Conservation (phyloP, 2,329 filamentous ascomycete genomes). For the Laburnicola sp. region DNA sequence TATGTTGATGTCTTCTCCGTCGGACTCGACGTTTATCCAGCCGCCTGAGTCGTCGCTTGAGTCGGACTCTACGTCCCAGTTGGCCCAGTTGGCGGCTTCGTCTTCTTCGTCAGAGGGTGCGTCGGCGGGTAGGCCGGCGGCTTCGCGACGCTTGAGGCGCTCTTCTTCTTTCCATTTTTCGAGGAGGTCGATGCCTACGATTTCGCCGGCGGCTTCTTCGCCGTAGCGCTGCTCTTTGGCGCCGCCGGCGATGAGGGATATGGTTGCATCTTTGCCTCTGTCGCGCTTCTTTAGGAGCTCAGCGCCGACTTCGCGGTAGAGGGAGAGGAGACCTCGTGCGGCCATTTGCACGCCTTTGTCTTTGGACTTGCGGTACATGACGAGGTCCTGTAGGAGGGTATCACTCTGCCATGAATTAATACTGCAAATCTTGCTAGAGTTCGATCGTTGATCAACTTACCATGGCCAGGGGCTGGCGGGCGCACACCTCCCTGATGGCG, state of each 20-base stretch:
- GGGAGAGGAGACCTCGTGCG: slow-evolving; percentile 82
- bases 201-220: slow-evolving; percentile 78
- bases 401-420: slow-evolving; percentile 57
- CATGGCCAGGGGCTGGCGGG: slow-evolving; percentile 93
- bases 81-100: slow-evolving; percentile 59
- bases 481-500: slow-evolving; percentile 91
- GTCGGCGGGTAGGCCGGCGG: slow-evolving; percentile 66
- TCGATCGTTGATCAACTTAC: too few species aligned
- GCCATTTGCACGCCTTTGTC: slow-evolving; percentile 99
- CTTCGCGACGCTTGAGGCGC: slow-evolving; percentile 70
- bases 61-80: slow-evolving; percentile 65
- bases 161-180: slow-evolving; percentile 95
- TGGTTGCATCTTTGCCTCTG: slow-evolving; percentile 86
- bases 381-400: slow-evolving; percentile 90
- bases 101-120: slow-evolving; percentile 63
- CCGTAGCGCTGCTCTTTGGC: slow-evolving; percentile 78
- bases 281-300: slow-evolving; percentile 88
- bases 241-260: slow-evolving; percentile 76
- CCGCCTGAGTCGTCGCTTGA: slow-evolving; percentile 75
- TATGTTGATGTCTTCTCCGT: slow-evolving; percentile 74
- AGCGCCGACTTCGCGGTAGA: slow-evolving; percentile 89
- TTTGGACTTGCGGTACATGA: slow-evolving; percentile 94
- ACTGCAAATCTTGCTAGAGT: too few species aligned
- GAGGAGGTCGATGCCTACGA: slow-evolving; percentile 89
- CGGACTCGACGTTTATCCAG: slow-evolving; percentile 88